phyloP scores from a whole-genome alignment of 176 grass and related monocot species.

The Alloteropsis semialata region DNA sequence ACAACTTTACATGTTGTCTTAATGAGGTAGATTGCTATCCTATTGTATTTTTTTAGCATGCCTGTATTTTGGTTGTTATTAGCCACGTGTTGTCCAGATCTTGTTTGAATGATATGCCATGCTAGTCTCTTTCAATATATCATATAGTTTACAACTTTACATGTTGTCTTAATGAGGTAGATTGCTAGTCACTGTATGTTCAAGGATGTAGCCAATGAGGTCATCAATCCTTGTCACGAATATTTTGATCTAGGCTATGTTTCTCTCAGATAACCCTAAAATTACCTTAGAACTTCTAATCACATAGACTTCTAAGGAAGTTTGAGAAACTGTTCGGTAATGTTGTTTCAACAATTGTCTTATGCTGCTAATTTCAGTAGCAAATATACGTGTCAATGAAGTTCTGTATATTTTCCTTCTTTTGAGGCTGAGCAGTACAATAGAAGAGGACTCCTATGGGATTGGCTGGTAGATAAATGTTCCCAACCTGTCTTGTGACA shows the following conservation, averaged over 20 bases:
- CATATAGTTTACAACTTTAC: not conserved
- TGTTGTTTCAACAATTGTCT: not conserved
- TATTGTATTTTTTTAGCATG: not conserved
- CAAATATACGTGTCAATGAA: not conserved
- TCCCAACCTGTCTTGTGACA: not conserved
- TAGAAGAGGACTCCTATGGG: not conserved
- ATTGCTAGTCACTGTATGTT: not conserved
- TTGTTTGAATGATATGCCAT: no score
- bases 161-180: not conserved
- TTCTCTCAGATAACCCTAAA: not conserved
- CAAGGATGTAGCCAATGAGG: not conserved
- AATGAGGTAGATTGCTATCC: not conserved
- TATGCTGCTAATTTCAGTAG: slow-evolving; percentile 6
- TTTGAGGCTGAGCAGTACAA: not conserved
- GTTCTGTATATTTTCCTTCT: not conserved
- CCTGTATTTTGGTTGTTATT: not conserved
- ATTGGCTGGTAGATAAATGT: not conserved
- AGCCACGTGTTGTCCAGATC: no score
- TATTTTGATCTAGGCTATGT: not conserved
- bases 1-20: not conserved
- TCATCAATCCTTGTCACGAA: not conserved
- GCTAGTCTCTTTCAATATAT: not conserved
- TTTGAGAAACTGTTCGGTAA: not conserved
- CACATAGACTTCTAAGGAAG: not conserved
- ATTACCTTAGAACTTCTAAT: not conserved